Percentiles rank a stretch among this genome's conserved stretches.
Conservation (phyloP, 164 flowering plant genomes). For the Stephania yunnanensis region DNA sequence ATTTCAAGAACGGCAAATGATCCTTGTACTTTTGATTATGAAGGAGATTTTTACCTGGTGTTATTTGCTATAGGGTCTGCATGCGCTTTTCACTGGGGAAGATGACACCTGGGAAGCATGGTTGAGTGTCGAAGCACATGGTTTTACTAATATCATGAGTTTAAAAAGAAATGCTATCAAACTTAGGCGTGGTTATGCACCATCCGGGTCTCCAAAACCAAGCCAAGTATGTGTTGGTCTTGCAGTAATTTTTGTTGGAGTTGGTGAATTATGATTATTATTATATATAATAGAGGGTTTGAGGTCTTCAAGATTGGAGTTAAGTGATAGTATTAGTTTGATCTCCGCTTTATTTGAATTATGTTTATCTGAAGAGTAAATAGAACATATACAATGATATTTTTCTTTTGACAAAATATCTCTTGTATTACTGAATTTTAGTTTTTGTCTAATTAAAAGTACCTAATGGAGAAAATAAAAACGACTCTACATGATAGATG, state of each 20-base stretch:
- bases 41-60: neutral
- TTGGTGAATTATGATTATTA: too few relatives aligned
- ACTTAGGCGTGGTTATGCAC: conserved; percentile 88
- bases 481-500: neutral
- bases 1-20: neutral
- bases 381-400: neutral
- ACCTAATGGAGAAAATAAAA: neutral
- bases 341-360: neutral
- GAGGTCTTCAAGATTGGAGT: too few relatives aligned
- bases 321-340: neutral
- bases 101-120: conserved; percentile 99
- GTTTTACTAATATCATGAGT: conserved; percentile 50
- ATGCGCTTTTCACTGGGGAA: conserved; percentile 97
- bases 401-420: neutral
- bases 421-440: neutral
- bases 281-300: too few relatives aligned
- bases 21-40: neutral
- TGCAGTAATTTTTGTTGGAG: neutral
- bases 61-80: conserved; percentile 60
- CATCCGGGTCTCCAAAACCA: conserved; percentile 61
- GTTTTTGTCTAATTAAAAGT: neutral
- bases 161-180: conserved; percentile 65
- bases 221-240: conserved; percentile 54
- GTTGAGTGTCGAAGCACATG: conserved; percentile 71
- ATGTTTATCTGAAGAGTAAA: neutral